phyloP scores from a whole-genome alignment of 1,284 basidiomycete species.

The Phellopilus nigrolimitatus region DNA sequence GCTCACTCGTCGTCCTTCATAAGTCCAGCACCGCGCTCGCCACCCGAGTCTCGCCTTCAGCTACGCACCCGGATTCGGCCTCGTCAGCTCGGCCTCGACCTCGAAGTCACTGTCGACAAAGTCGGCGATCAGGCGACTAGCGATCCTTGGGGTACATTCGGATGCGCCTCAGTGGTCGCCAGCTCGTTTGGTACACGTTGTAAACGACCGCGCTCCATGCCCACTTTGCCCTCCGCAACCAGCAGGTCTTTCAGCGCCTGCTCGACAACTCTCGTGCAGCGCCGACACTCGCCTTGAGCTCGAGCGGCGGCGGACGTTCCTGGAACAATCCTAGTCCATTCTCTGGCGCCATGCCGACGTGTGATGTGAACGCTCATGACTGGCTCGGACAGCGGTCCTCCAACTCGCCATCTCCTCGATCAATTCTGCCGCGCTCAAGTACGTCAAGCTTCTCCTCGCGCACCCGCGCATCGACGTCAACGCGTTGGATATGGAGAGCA shows the following conservation, averaged over 20 bases:
- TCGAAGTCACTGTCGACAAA: too few relatives aligned
- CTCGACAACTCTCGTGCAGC: conserved; percentile 48
- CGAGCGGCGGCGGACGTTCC: conserved; percentile 55
- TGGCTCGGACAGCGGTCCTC: conserved; percentile 70
- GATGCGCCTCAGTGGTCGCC: conserved; percentile 6
- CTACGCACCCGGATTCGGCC: too few relatives aligned
- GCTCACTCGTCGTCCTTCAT: too few relatives aligned
- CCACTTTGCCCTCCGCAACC: conserved; percentile 69
- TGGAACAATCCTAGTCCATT: conserved; percentile 54
- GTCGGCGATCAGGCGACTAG: conserved; percentile 13
- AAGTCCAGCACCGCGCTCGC: too few relatives aligned
- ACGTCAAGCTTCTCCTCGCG: conserved; percentile 74
- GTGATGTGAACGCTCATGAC: conserved; percentile 73
- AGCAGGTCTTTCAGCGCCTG: conserved; percentile 79
- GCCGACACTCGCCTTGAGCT: conserved; percentile 31
- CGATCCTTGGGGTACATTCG: conserved; percentile 1
- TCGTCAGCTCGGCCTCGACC: too few relatives aligned
- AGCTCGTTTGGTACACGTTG: conserved; percentile 18
- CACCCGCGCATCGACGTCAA: conserved; percentile 83
- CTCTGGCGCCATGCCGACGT: conserved; percentile 28
- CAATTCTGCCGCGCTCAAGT: conserved; percentile 67
- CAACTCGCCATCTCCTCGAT: conserved; percentile 74
- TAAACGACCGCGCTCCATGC: conserved; percentile 82
- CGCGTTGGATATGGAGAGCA: conserved; percentile 75
- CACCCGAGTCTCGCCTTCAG: too few relatives aligned